phyloP scores from a whole-genome alignment of 1,284 basidiomycete species.

The Coniferiporia sulphurascens region DNA sequence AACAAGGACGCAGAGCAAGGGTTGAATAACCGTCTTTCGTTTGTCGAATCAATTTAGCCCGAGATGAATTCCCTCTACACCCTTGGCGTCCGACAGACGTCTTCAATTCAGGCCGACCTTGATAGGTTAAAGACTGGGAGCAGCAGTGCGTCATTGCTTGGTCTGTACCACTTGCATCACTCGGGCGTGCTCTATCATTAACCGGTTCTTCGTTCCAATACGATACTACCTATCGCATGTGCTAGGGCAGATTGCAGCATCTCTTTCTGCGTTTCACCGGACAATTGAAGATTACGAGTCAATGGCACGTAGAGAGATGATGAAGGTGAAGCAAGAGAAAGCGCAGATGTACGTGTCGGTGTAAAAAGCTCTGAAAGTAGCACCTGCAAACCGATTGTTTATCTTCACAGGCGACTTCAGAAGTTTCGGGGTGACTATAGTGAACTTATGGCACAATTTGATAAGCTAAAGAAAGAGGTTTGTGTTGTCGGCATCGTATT shows the following conservation, averaged over 20 bases:
- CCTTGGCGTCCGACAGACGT: conserved; percentile 86
- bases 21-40: neutral
- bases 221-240: neutral
- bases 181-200: neutral
- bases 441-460: conserved; percentile 69
- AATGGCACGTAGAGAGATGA: conserved; percentile 91
- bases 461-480: conserved; percentile 54
- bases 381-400: neutral
- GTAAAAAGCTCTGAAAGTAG: neutral
- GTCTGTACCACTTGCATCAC: conserved; percentile 42
- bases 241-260: conserved; percentile 90
- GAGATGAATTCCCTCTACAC: conserved; percentile 92
- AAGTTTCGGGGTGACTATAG: conserved; percentile 75
- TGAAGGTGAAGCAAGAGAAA: conserved; percentile 92
- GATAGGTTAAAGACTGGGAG: conserved; percentile 78
- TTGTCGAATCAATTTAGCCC: neutral
- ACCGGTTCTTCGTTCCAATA: neutral
- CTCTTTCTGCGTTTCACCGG: conserved; percentile 84
- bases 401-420: conserved; percentile 61
- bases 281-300: conserved; percentile 95
- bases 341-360: conserved; percentile 70
- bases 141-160: conserved; percentile 73
- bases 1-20: too few species aligned
- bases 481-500: conserved; percentile 18
- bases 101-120: conserved; percentile 83